phyloP scores from a whole-genome alignment of 768 basidiomycete genomes.

The Tulasnella sp. region DNA sequence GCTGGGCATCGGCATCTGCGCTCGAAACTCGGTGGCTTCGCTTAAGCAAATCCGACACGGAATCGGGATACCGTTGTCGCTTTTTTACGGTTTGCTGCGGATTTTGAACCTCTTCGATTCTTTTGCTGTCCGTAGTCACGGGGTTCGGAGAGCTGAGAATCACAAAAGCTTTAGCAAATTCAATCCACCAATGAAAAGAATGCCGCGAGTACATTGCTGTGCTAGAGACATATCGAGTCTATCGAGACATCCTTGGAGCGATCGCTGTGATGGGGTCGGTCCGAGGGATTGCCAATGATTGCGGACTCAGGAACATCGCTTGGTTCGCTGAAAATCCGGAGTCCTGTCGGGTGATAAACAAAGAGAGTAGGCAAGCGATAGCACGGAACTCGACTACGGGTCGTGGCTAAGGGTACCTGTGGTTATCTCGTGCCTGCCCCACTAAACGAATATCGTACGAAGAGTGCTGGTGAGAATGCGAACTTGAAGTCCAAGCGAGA shows the following conservation, averaged over 20 bases:
- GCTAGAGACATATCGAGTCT: slow-evolving; percentile 6
- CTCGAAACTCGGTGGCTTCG: slow-evolving; percentile 8
- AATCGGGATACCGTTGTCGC: not conserved
- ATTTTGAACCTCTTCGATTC: not conserved
- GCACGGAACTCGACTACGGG: not conserved
- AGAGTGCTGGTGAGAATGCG: not conserved
- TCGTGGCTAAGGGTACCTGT: slow-evolving; percentile 9
- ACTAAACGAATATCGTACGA: not conserved
- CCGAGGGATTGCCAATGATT: slow-evolving; percentile 7
- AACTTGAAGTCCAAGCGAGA: not conserved
- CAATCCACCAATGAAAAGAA: not conserved
- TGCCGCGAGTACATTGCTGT: not conserved
- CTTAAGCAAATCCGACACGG: not conserved
- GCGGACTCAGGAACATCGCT: slow-evolving; percentile 3
- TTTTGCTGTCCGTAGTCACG: not conserved
- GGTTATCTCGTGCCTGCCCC: slow-evolving; percentile 1
- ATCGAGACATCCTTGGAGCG: not conserved
- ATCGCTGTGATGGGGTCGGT: not conserved
- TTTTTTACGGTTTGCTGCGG: not conserved
- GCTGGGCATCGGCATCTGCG: slow-evolving; percentile 6
- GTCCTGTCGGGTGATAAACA: slow-evolving; percentile 11
- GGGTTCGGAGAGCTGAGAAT: not conserved
- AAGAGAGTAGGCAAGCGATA: not conserved
- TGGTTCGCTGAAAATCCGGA: slow-evolving; percentile 17
- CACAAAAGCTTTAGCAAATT: not conserved